Base-by-base conservation (phyloP, 2,329 filamentous ascomycete genomes). In the Fusarium clavum region DNA sequence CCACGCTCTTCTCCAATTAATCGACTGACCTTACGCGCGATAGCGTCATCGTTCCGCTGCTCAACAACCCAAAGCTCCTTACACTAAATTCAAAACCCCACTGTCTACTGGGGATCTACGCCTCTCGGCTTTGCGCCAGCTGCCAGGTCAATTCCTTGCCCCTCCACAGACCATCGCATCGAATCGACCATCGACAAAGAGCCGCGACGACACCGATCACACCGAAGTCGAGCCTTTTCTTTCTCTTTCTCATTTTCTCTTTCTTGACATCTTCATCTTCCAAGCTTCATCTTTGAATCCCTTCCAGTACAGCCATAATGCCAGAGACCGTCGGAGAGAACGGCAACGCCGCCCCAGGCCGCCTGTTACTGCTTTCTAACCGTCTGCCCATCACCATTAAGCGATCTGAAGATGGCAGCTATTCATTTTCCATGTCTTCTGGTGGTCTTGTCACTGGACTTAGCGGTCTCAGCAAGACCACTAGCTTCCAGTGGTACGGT, bases 401-500 rank as follows among this genome's bases (percentile, higher is more conserved):
- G 84, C 91, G 93, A 73, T 91, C 91, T 56, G 93, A 96, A 55
- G 93, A 97, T 85, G 94, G 94, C 76, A 91, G 92, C 79, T 99
- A 97, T 84, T 88, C 91, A 77, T 97, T 97, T 81, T 94, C 92
- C 79, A 97, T 98, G 93, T 98, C 95, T 48, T 98, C 96, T 3
- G 96, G 96, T 61, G 96, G 96, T 43, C 88, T 99, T 43, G 96
- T 98, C 76, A 97, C 94, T 53, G 96, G 96, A 22, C 86, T 99
- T 66, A 97, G 93, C 73, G 96, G 96, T 27, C 84, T 98, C 62
- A 91, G 93, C 75, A 98, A 98, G 82, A 92, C 93, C 32, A 97
- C 94, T 27, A 95, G 91, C 73, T 98, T 98, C 81, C 93, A 96
- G 81, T 99, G 96, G 96, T 98, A 98, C 81, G 96, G 96, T 73